Conservation (phyloP, 1,139 yeast genomes). For the Suhomyces bolitotheri region DNA sequence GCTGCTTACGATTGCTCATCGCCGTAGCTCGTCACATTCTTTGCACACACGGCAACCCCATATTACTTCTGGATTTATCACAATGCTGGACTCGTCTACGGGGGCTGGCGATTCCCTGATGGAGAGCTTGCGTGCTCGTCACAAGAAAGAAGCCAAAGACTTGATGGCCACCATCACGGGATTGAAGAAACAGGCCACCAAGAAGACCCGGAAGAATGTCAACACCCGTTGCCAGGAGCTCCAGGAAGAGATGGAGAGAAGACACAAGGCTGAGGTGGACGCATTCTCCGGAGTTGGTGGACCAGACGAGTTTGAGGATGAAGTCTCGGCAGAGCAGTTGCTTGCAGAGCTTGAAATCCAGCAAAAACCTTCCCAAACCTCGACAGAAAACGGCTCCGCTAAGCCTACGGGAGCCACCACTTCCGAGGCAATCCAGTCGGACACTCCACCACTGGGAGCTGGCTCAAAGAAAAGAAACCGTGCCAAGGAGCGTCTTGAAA, state of each 20-base stretch:
- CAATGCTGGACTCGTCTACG: not conserved
- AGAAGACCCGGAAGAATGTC: conserved; percentile 67
- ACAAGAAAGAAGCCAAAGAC: conserved; percentile 68
- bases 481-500: conserved; percentile 79
- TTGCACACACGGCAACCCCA: too few relatives aligned
- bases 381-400: conserved; percentile 1
- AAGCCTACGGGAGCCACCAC: conserved; percentile 4
- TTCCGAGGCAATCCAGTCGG: not conserved
- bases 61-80: not conserved
- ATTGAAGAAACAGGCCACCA: conserved; percentile 79
- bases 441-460: not conserved
- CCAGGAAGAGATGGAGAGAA: conserved; percentile 53
- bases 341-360: conserved; percentile 51
- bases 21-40: conserved; percentile 1
- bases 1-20: conserved; percentile 4
- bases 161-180: conserved; percentile 67
- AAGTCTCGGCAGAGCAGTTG: conserved; percentile 63
- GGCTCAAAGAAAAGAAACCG: conserved; percentile 55
- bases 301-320: conserved; percentile 32
- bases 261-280: conserved; percentile 52
- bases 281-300: conserved; percentile 5
- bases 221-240: conserved; percentile 56
- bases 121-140: conserved; percentile 49
- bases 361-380: not conserved
- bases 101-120: conserved; percentile 31